Percentiles rank a stretch among this genome's conserved stretches.
phyloP scores from a whole-genome alignment of 1,139 yeast genomes.

The Hansenula anomala region DNA sequence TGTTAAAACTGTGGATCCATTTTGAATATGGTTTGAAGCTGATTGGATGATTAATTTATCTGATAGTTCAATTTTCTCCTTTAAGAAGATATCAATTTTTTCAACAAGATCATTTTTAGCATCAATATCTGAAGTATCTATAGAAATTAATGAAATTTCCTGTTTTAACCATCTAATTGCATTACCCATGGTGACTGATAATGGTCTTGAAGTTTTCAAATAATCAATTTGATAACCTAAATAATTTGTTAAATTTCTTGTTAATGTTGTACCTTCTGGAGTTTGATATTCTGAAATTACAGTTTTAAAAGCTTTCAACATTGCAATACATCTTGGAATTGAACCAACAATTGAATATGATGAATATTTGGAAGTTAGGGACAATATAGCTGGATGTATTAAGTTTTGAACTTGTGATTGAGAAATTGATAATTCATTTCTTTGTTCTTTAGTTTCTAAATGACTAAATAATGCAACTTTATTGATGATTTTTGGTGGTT shows the following conservation, averaged over 20 bases:
- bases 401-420: constrained; percentile 39
- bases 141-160: constrained; percentile 74
- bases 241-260: constrained; percentile 85
- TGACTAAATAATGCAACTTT: constrained; percentile 74
- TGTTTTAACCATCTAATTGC: constrained; percentile 97
- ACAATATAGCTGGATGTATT: constrained; percentile 82
- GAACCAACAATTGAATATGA: constrained; percentile 89
- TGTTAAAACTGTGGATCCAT: constrained; percentile 78
- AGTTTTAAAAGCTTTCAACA: constrained; percentile 79
- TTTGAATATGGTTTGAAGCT: constrained; percentile 72
- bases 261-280: constrained; percentile 79
- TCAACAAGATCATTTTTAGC: constrained; percentile 68
- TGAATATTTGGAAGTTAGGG: constrained; percentile 76
- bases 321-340: constrained; percentile 74
- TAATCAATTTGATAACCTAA: constrained; percentile 94
- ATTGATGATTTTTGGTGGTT: constrained; percentile 39
- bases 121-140: constrained; percentile 64
- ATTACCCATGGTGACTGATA: constrained; percentile 94
- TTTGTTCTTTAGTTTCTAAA: constrained; percentile 76
- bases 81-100: constrained; percentile 74
- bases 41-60: constrained; percentile 78
- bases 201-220: constrained; percentile 85
- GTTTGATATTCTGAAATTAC: constrained; percentile 80
- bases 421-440: constrained; percentile 52
- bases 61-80: constrained; percentile 81